phyloP scores from a whole-genome alignment of 164 flowering plant species.

The Macadamia integrifolia region DNA sequence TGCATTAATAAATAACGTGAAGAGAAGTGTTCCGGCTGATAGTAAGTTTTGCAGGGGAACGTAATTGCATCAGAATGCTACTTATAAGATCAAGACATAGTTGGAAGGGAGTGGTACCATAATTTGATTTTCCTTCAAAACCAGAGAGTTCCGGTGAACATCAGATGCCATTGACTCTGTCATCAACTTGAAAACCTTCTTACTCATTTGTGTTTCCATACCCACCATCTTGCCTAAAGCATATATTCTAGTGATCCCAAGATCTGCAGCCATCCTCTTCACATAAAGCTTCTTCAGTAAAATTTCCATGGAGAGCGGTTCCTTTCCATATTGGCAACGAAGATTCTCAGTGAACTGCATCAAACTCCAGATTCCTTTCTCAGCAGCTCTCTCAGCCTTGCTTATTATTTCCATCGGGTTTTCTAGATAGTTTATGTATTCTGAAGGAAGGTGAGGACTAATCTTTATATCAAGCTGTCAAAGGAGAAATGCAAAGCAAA shows the following conservation, averaged over 20 bases:
- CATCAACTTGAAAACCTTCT: conserved; percentile 72
- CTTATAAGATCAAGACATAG: neutral
- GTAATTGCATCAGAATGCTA: neutral
- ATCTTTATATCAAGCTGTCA: conserved; percentile 79
- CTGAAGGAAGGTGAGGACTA: conserved; percentile 80
- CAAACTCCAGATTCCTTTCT: conserved; percentile 67
- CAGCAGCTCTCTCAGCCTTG: conserved; percentile 87
- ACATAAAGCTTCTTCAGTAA: conserved; percentile 86
- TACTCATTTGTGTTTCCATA: conserved; percentile 76
- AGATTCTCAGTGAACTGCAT: conserved; percentile 83
- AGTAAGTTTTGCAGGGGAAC: neutral
- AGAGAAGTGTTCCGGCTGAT: neutral
- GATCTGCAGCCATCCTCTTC: conserved; percentile 94
- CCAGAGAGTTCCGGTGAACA: conserved; percentile 46
- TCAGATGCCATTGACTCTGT: conserved; percentile 73
- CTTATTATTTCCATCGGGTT: conserved; percentile 74
- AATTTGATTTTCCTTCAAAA: conserved; percentile 55
- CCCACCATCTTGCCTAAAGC: conserved; percentile 74
- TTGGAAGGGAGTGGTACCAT: conserved; percentile 42
- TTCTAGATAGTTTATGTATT: conserved; percentile 85
- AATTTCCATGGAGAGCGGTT: conserved; percentile 89
- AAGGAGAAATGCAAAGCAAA: conserved; percentile 4
- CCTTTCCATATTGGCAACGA: conserved; percentile 88
- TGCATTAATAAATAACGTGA: neutral
- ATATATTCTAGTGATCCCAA: conserved; percentile 78